phyloP scores from a whole-genome alignment of 23 red algal genomes.

The Gracilaria domingensis region DNA sequence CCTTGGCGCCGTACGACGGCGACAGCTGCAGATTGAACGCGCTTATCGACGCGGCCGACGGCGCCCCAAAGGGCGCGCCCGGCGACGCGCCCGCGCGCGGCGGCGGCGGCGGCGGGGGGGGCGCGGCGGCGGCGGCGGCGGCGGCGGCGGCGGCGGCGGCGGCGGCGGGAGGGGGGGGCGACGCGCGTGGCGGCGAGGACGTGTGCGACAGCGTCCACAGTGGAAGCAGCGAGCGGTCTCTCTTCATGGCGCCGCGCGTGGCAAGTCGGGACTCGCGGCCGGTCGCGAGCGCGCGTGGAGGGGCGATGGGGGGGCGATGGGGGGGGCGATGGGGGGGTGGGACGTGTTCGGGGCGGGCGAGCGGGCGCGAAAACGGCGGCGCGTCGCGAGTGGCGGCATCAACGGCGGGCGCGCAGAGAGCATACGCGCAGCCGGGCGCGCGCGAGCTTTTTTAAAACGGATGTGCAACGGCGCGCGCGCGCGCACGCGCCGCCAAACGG shows the following conservation, averaged over 20 bases:
- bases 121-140: background rate
- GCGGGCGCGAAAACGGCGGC: background rate
- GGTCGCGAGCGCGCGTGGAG: background rate
- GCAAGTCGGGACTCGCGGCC: background rate
- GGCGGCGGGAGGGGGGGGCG: background rate
- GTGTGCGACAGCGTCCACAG: background rate
- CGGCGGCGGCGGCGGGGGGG: conserved; percentile 11
- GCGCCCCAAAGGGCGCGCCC: no score
- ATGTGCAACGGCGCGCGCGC: background rate
- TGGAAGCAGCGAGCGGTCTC: background rate
- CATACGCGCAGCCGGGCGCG: background rate
- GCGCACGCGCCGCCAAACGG: background rate
- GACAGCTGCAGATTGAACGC: no score
- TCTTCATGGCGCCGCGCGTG: background rate
- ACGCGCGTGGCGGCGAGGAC: conserved; percentile 1
- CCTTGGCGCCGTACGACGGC: no score
- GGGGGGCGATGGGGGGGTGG: background rate
- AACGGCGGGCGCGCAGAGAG: no score
- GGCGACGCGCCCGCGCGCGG: background rate
- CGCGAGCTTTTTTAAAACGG: background rate
- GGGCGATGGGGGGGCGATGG: background rate
- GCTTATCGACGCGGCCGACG: no score
- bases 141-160: background rate
- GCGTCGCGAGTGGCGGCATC: background rate
- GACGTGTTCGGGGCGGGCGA: background rate